Conservation (phyloP, 1,284 basidiomycete species). For the Rhodotorula sp. region DNA sequence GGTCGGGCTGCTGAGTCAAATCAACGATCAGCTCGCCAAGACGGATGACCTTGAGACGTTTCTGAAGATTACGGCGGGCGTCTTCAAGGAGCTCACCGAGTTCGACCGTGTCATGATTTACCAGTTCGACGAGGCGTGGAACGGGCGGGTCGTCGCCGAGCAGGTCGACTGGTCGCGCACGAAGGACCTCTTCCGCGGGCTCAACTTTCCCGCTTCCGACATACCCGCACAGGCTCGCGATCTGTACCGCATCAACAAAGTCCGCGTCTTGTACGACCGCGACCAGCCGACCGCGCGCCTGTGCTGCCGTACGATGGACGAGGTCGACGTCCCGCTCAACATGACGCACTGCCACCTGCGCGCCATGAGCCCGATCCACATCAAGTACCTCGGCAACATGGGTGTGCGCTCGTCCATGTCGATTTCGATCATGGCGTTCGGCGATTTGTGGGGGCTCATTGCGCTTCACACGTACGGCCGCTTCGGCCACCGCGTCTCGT, state of each 20-base stretch:
- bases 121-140: constrained; percentile 58
- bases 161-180: constrained; percentile 79
- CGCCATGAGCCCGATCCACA: constrained; percentile 86
- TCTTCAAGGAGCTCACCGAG: constrained; percentile 78
- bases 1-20: constrained; percentile 76
- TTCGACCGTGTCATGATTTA: constrained; percentile 88
- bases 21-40: constrained; percentile 77
- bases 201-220: constrained; percentile 53
- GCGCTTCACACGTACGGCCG: constrained; percentile 78
- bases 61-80: constrained; percentile 73
- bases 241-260: constrained; percentile 68
- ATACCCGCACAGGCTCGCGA: constrained; percentile 62
- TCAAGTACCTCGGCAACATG: constrained; percentile 78
- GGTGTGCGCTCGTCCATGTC: constrained; percentile 79
- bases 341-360: constrained; percentile 86
- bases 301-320: constrained; percentile 65
- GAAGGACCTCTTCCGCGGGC: constrained; percentile 72
- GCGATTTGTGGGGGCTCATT: constrained; percentile 79
- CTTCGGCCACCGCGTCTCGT: constrained; percentile 46
- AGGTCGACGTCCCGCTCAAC: constrained; percentile 72
- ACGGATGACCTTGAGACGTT: constrained; percentile 71
- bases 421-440: constrained; percentile 83
- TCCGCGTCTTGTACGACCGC: constrained; percentile 77
- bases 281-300: constrained; percentile 74
- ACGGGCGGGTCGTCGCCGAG: constrained; percentile 75